Conservation (phyloP, 1,284 basidiomycete species). For the Ganoderma lucidum region DNA sequence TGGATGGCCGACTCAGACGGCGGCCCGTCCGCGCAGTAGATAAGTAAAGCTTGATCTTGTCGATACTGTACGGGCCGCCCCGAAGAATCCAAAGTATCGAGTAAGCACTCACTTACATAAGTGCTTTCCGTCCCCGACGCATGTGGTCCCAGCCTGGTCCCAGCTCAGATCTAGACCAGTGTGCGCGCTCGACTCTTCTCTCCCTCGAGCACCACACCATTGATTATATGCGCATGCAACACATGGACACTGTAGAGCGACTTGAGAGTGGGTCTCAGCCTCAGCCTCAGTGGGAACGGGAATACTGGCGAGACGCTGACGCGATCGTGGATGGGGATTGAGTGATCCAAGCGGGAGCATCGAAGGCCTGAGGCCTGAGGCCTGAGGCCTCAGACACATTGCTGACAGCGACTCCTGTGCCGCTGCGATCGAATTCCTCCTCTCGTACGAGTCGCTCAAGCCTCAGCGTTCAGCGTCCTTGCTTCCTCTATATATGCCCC, state of each 20-base stretch:
- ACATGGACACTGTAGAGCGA: too few relatives aligned
- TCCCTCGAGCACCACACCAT: too few relatives aligned
- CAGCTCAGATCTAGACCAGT: too few relatives aligned
- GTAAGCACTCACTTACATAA: too few relatives aligned
- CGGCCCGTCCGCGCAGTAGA: background rate
- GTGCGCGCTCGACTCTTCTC: too few relatives aligned
- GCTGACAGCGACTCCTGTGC: conserved; percentile 3
- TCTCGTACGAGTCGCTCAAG: background rate
- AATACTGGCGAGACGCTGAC: conserved; percentile 24
- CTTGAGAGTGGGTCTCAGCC: background rate
- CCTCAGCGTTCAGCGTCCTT: background rate
- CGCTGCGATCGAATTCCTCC: background rate
- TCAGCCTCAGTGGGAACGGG: too few relatives aligned
- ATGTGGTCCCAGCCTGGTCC: background rate
- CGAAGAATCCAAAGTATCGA: too few relatives aligned
- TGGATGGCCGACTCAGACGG: too few relatives aligned
- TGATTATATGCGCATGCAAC: too few relatives aligned
- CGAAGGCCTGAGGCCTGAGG: background rate
- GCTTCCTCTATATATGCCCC: background rate
- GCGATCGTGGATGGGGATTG: conserved; percentile 23
- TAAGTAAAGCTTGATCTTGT: too few relatives aligned
- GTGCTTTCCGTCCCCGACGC: background rate
- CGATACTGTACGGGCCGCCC: too few relatives aligned
- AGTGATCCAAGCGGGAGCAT: conserved; percentile 6
- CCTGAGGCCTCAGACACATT: background rate